Conservation (phyloP, 2,329 filamentous ascomycete genomes). For the Alternaria triticina region DNA sequence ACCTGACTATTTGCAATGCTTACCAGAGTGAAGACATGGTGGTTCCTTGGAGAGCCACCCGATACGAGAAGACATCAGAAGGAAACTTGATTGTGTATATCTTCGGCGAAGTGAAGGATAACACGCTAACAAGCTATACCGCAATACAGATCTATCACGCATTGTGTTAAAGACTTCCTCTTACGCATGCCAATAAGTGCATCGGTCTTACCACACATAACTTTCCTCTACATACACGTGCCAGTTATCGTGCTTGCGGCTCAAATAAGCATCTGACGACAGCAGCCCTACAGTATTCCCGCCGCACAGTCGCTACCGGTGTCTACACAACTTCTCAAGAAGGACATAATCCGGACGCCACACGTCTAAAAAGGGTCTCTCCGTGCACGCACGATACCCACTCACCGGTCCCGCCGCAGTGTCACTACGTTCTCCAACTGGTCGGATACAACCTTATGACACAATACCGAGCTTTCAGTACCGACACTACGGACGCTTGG, state of each 20-base stretch:
- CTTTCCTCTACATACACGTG: constrained; percentile 12
- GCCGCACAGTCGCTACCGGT: constrained; percentile 23
- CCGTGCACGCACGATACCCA: constrained; percentile 20
- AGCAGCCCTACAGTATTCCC: constrained; percentile 37
- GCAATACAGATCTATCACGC: background rate
- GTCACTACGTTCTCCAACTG: constrained; percentile 22
- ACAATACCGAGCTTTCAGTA: constrained; percentile 19
- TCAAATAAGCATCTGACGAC: constrained; percentile 49
- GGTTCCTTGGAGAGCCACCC: constrained; percentile 2
- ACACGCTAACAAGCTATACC: background rate
- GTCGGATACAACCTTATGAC: constrained; percentile 18
- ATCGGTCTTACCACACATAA: constrained; percentile 1
- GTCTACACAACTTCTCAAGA: constrained; percentile 16
- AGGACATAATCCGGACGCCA: constrained; percentile 32
- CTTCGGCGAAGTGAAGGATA: background rate
- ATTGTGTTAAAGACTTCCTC: background rate
- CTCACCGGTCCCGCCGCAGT: constrained; percentile 26
- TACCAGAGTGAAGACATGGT: constrained; percentile 30
- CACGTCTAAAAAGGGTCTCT: constrained; percentile 34
- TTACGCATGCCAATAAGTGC: background rate
- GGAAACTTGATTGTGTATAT: constrained; percentile 15
- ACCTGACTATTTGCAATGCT: constrained; percentile 36
- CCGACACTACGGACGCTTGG: constrained; percentile 8
- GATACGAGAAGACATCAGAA: constrained; percentile 20
- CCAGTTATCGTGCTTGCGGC: constrained; percentile 36